Percentiles rank a stretch among this genome's conserved stretches.
These are phyloP conservation scores for Malus asiatica DNA, from an alignment of 306 rosid species.

Conservation along the genomic window DNA sequence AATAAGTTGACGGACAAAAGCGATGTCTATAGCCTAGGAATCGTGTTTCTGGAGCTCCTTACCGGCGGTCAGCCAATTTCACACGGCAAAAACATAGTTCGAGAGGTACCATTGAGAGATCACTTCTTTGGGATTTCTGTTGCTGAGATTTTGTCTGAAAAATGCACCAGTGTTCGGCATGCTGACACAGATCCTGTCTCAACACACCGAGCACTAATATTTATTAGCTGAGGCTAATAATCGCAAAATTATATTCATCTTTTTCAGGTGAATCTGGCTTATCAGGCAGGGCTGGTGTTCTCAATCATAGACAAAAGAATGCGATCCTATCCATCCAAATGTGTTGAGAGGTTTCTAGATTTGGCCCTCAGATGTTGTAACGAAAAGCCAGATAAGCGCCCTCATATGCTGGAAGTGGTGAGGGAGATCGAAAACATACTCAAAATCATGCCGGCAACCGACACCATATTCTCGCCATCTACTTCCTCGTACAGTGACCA, in stretches of 20 bases:
- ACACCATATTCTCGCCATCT: conserved; percentile 32
- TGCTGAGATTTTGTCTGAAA: neutral
- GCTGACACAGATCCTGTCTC: neutral
- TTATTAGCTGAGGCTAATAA: too few relatives aligned
- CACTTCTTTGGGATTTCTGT: neutral
- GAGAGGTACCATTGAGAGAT: conserved; percentile 39
- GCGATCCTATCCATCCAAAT: conserved; percentile 47
- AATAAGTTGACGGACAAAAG: conserved; percentile 71
- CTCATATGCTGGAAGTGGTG: conserved; percentile 63
- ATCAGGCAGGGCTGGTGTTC: conserved; percentile 33
- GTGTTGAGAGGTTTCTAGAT: conserved; percentile 40
- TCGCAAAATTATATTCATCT: neutral
- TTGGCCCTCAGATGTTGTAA: conserved; percentile 67
- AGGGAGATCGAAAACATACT: conserved; percentile 60
- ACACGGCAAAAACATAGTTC: conserved; percentile 74
- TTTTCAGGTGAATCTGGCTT: conserved; percentile 50
- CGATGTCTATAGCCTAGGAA: conserved; percentile 75
- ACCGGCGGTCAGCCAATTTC: conserved; percentile 62
- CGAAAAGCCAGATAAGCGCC: conserved; percentile 47
- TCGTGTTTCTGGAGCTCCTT: conserved; percentile 65
- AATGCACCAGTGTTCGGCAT: neutral
- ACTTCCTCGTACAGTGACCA: conserved; percentile 26
- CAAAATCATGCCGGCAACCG: conserved; percentile 42
- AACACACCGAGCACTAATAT: neutral
- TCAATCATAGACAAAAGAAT: conserved; percentile 51